Evolutionary conservation across 768 basidiomycete genomes (phyloP).

Genomic region (Stropharia rugosoannulata): DNA sequence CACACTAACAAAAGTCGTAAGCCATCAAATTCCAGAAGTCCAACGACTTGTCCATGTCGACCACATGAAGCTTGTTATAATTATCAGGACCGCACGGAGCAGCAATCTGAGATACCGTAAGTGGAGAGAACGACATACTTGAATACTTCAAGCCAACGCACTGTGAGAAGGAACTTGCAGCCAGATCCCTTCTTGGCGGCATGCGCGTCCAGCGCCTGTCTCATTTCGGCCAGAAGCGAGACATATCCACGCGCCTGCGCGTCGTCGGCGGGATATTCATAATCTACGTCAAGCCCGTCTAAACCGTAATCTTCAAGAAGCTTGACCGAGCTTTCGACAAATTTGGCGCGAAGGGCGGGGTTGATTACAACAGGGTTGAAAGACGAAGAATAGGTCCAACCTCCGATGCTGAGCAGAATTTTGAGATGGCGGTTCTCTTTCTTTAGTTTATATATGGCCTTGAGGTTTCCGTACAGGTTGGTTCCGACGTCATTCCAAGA

Average conservation of each 20-base stretch:
- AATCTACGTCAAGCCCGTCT: slow-evolving; percentile 91
- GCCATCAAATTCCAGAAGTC: slow-evolving; percentile 99
- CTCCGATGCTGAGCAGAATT: slow-evolving; percentile 86
- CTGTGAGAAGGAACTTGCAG: slow-evolving; percentile 73
- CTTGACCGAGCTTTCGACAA: slow-evolving; percentile 78
- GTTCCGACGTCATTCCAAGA: slow-evolving; percentile 90
- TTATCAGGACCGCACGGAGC: slow-evolving; percentile 91
- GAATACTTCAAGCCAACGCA: slow-evolving; percentile 31
- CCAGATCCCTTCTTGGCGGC: slow-evolving; percentile 54
- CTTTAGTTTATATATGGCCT: slow-evolving; percentile 90
- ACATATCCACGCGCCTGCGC: slow-evolving; percentile 83
- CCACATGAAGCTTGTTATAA: slow-evolving; percentile 74
- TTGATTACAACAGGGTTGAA: slow-evolving; percentile 82
- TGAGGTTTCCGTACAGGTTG: slow-evolving; percentile 95
- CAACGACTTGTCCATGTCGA: slow-evolving; percentile 84
- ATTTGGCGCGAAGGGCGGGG: slow-evolving; percentile 60
- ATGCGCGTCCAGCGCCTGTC: slow-evolving; percentile 74
- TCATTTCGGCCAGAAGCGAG: slow-evolving; percentile 73
- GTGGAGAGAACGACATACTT: neutral
- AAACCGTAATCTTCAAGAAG: slow-evolving; percentile 90
- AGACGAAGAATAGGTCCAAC: slow-evolving; percentile 90
- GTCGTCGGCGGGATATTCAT: slow-evolving; percentile 86
- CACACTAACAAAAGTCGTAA: slow-evolving; percentile 70
- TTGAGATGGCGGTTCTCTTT: slow-evolving; percentile 80
- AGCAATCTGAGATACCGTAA: slow-evolving; percentile 57